Evolutionary conservation across 371 early-diverging fungal genomes (phyloP), one percentile per base, ranked within the genome.

Genomic region (Chytridiales sp.): DNA sequence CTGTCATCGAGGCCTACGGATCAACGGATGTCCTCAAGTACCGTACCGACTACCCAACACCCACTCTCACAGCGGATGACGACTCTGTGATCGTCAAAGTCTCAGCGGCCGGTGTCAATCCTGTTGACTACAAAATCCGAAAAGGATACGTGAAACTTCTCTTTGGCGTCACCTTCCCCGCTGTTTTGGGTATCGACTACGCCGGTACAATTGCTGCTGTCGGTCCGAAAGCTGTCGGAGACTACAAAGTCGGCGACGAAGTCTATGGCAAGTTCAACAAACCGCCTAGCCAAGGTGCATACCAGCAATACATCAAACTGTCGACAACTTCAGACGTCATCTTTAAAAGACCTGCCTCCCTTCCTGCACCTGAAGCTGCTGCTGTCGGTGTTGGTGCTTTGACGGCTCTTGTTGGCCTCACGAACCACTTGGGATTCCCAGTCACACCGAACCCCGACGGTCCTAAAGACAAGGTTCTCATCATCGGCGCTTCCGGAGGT

Each of bases 21-120:
- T 19, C 46, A 64, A n/a, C 56, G 46, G 36, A 70, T 34, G 62
- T 69, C 1, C 61, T 82, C 22, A 27, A 61, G 29, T 74, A 74
- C 59, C 50, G 39, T 6, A 62, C 70, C 52, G 31, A 58, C 36
- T 56, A 59, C 13, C n/a, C n/a, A n/a, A 56, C 60, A 0, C 79
- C 80, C 0, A 53, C 42, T 2, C 59, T 78, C 24, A 60, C 56
- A 13, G 60, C 44, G 30, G 46, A 44, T 41, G 22, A 22, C 0
- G 38, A 66, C 21, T 68, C 82, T 17, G 59, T 85, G 9, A 62
- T 87, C n/a, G 64, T 87, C 21, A 64, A 76, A 42, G 72, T 88
- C 36, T 68, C 73, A 19, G 83, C 83, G 5, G 71, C 79, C 1
- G 82, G 83, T 11, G 59, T 83, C n/a, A 87, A 87, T 43, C 86